A percentile compares a stretch with the other conserved stretches of the same genome.
These are phyloP conservation scores for Fraxinus anomala DNA, from an alignment of 257 asterid genomes.

Conservation along the genomic window DNA sequence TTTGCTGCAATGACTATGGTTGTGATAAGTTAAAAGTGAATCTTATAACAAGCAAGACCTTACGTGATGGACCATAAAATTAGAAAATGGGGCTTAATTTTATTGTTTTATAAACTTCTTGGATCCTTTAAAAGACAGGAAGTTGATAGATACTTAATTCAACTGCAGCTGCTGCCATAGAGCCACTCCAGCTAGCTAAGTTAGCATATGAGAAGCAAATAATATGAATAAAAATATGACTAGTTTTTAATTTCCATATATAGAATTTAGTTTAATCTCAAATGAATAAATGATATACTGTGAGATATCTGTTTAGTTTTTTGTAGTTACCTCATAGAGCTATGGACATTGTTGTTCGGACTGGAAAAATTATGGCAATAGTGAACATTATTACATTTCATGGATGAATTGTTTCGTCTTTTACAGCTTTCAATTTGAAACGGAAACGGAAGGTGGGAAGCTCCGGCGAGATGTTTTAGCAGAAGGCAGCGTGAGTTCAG, in stretches of 20 bases:
- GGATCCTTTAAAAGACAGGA: not conserved
- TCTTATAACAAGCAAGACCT: not conserved
- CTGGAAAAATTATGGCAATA: not conserved
- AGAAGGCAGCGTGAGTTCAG: constrained; percentile 71
- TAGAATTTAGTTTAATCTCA: not conserved
- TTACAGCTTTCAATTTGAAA: constrained; percentile 92
- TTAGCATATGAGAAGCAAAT: not conserved
- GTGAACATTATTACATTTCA: not conserved
- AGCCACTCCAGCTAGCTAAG: not conserved
- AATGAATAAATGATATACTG: not conserved
- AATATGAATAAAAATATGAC: not conserved
- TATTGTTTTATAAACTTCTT: not conserved
- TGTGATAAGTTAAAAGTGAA: not conserved
- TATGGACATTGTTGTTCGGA: not conserved
- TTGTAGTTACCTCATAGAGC: not conserved
- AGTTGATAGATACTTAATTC: not conserved
- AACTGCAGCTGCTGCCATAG: not conserved
- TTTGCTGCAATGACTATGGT: not conserved
- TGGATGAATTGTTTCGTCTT: constrained; percentile 13
- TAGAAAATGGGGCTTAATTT: not conserved
- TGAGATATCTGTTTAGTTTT: not conserved
- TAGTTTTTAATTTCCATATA: not conserved
- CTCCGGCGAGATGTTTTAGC: constrained; percentile 87
- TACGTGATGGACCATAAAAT: not conserved
- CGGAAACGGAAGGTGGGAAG: constrained; percentile 78